A percentile compares a stretch with the other conserved stretches of the same genome.
These are phyloP conservation scores for Aspergillus japonicus DNA, from an alignment of 2,329 filamentous ascomycete genomes.

Conservation along the genomic window DNA sequence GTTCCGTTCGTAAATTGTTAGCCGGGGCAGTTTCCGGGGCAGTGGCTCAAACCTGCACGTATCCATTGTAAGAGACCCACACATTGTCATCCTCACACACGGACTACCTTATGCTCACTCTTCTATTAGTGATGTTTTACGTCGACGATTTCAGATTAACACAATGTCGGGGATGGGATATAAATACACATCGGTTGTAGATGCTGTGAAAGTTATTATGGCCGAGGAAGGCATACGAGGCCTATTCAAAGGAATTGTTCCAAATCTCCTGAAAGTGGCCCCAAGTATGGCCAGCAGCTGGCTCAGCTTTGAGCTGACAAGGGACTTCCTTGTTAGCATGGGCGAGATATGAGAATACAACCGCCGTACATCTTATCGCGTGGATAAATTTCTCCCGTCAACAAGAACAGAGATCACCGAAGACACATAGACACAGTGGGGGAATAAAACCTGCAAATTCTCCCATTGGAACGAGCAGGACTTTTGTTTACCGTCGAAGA, in stretches of 20 bases:
- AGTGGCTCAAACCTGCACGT: conserved; percentile 95
- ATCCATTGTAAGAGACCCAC: conserved; percentile 74
- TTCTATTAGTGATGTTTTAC: conserved; percentile 72
- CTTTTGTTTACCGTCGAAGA: no score
- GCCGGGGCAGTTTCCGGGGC: conserved; percentile 94
- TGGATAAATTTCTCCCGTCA: no score
- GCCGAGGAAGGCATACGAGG: conserved; percentile 79
- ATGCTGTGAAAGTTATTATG: conserved; percentile 80
- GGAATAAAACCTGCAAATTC: no score
- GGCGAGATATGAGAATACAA: conserved; percentile 23
- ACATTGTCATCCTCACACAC: background rate
- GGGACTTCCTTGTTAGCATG: conserved; percentile 75
- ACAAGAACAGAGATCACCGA: no score
- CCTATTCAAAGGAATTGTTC: conserved; percentile 92
- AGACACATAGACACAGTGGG: no score
- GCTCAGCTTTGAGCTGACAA: conserved; percentile 92
- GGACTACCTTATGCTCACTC: conserved; percentile 11
- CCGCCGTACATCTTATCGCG: background rate
- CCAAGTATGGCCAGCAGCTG: conserved; percentile 98
- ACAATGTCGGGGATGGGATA: conserved; percentile 99
- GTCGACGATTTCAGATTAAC: conserved; percentile 95
- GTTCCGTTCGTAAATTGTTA: conserved; percentile 73
- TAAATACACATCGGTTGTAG: conserved; percentile 82
- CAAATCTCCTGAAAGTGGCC: conserved; percentile 93
- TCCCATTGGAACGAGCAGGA: no score